phyloP scores from a whole-genome alignment of 352 stramenopile species.

The Phytophthora uliginosa region DNA sequence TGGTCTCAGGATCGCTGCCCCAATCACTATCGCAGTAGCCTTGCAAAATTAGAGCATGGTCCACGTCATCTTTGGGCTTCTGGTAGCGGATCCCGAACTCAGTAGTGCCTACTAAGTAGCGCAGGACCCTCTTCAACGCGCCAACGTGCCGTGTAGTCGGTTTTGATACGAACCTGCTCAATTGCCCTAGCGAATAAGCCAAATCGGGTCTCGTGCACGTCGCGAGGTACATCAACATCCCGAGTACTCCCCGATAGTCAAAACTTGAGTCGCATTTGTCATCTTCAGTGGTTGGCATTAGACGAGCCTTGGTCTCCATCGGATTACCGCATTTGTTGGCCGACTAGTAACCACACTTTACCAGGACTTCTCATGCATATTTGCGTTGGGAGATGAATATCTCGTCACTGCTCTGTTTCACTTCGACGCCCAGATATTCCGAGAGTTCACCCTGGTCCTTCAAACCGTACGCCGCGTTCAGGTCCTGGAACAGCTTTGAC shows the following conservation, averaged over 20 bases:
- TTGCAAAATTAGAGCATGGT: background rate
- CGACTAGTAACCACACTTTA: background rate
- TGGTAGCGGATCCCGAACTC: slow-evolving; percentile 6
- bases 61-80: background rate
- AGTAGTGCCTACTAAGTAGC: background rate
- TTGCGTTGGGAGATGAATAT: slow-evolving; percentile 8
- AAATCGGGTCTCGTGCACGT: slow-evolving; percentile 2
- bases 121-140: background rate
- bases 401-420: background rate
- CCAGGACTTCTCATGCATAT: background rate
- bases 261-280: background rate
- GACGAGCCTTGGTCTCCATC: slow-evolving; percentile 2
- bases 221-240: slow-evolving; percentile 8
- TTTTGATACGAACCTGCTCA: slow-evolving; percentile 10
- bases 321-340: slow-evolving; percentile 13
- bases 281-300: background rate
- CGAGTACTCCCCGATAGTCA: background rate
- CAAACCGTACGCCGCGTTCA: slow-evolving; percentile 1
- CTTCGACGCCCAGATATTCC: slow-evolving; percentile 8
- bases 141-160: background rate
- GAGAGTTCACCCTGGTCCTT: slow-evolving; percentile 13
- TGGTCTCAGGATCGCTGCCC: background rate
- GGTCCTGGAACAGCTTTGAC: background rate
- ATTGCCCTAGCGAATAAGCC: slow-evolving; percentile 1
- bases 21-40: slow-evolving; percentile 10